Evolutionary conservation across 2,329 filamentous ascomycete species (phyloP), one percentile per base, ranked within the genome.

Genomic region (Fusarium mangiferae): DNA sequence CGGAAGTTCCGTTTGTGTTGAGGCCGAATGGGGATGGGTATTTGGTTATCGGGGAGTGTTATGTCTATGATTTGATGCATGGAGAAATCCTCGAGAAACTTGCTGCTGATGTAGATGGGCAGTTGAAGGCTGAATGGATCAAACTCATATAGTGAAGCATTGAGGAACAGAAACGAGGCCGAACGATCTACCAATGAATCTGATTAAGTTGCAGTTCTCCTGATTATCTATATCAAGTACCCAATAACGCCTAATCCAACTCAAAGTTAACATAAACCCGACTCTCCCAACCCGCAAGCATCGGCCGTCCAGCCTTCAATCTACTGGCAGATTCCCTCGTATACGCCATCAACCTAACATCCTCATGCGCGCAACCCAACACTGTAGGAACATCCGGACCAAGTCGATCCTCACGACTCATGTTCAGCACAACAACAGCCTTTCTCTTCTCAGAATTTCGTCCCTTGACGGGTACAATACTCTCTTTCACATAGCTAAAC

Each of bases 401-500:
- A 0, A 64, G 24, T 48, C 81, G 80, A 26, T 78, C 77, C 11
- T 82, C 77, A 4, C 77, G 81, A 1, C 84, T 86, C 75, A 88
- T 89, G 58, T 88, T 88, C 26, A 87, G 69, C 7, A 85, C 78
- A 0, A 87, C 83, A 18, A 87, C 52, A 0, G 83, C 82, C 41
- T 70, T 81, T 24, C 79, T 77, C 22, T 64, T 76, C 7, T 73
- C 71, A 22, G 78, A 76, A 1, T 24, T 13, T 11, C 54, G 33
- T 0, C 68, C 78, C 15, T 66, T 69, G 15, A 75, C 30, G 5
- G 69, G 66, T 2, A 52, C 44, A 6, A 60, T 44, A 7, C 79
- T 81, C 57, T 82, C 78, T 54, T 85, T 88, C 5, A 87, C 80
- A 54, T 92, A 90, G 0, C 87, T 85, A 75, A 93, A 92, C 0